Evolutionary conservation across 176 grass and related monocot species (phyloP).

Genomic region (Triticum turgidum): DNA sequence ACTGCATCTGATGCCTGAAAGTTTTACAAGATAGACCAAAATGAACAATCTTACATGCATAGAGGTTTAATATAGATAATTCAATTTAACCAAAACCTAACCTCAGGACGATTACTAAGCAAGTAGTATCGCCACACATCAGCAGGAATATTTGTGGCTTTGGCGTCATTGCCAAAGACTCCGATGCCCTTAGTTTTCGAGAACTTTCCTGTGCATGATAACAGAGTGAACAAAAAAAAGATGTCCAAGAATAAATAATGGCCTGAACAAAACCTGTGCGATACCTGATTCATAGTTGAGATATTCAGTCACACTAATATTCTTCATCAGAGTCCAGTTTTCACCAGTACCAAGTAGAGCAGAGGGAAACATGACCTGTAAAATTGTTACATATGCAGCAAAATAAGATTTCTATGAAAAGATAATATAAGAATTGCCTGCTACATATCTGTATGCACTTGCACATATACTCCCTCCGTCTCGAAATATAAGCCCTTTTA

Average conservation of each 20-base stretch:
- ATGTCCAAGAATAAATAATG: neutral
- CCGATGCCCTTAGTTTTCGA: constrained; percentile 74
- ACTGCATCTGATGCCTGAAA: constrained; percentile 76
- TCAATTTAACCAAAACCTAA: constrained; percentile 18
- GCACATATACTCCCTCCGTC: neutral
- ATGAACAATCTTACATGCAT: neutral
- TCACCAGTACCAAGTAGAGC: constrained; percentile 77
- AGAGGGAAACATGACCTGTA: constrained; percentile 84
- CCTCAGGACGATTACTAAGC: constrained; percentile 71
- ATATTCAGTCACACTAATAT: constrained; percentile 84
- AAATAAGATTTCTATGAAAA: neutral
- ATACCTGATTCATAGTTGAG: constrained; percentile 87
- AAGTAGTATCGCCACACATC: constrained; percentile 88
- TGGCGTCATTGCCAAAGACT: constrained; percentile 84
- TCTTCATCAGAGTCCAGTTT: constrained; percentile 82
- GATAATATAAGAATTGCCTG: constrained; percentile 42
- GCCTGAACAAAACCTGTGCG: neutral
- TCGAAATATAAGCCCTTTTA: too few species aligned
- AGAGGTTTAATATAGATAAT: neutral
- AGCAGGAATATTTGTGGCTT: constrained; percentile 70
- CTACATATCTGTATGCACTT: constrained; percentile 14
- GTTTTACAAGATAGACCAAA: constrained; percentile 21
- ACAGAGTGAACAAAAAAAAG: neutral
- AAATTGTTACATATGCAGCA: neutral
- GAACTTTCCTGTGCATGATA: constrained; percentile 57